Evolutionary conservation across 1,139 yeast genomes (phyloP), one percentile per base, ranked within the genome.

Genomic region (Saccharomyces hybrid): DNA sequence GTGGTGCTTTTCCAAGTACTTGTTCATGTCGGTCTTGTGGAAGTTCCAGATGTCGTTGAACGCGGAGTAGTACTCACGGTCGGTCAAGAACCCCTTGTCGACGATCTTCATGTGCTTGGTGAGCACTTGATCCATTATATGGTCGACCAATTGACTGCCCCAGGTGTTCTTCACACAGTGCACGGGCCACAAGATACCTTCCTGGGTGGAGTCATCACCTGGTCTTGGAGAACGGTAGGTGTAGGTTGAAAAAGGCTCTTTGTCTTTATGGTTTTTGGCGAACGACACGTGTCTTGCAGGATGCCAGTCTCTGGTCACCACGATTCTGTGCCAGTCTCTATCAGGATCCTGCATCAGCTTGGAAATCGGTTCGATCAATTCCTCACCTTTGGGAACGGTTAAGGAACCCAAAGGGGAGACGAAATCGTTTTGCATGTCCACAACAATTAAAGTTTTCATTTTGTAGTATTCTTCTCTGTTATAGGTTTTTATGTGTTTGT

Each of bases 251-350:
- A 75, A 89, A 1, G 93, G 88, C 2, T 74, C 69, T 6, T 75
- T 76, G 0, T 68, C 70, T 19, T 38, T 38, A 62, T 88, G 89
- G 55, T 79, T 82, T 0, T 83, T 77, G 0, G 97, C 96, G 75
- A 91, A 91, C 2, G 96, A 88, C 1, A 80, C 77, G 67, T 91
- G 97, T 63, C 81, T 75, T 12, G 61, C 49, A 0, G 97, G 96
- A 67, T 91, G 98, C 95, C 96, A 89, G 67, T 91, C 98, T 65
- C 85, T 83, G 1, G 96, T 85, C 46, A 90, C 85, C 1, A 87
- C 78, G 3, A 88, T 74, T 2, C 82, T 71, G 42, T 76, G 72
- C 95, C 95, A 90, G 44, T 38, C 44, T 38, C 44, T 38, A 2
- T 75, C 65, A 50, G 63, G 58, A 63, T 7, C 69, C 51, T 19